phyloP scores from a whole-genome alignment of 768 basidiomycete genomes.

The Candolleomyces aberdarensis region DNA sequence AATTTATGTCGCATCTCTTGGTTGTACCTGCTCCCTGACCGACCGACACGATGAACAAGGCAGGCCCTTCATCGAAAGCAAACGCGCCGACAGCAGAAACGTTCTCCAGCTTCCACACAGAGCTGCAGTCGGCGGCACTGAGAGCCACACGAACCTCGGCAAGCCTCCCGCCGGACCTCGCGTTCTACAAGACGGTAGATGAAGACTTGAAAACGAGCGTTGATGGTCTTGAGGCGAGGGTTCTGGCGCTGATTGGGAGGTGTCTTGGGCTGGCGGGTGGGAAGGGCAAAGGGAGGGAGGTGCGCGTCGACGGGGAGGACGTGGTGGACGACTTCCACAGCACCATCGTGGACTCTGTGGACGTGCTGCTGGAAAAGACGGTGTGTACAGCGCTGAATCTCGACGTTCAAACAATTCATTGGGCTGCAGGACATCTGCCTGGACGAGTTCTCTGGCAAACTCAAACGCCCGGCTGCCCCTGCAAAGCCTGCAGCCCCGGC shows the following conservation, averaged over 20 bases:
- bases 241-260: slow-evolving; percentile 64
- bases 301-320: slow-evolving; percentile 69
- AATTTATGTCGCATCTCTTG: not conserved
- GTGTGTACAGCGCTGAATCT: slow-evolving; percentile 35
- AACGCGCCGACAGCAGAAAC: not conserved
- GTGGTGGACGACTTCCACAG: slow-evolving; percentile 80
- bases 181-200: slow-evolving; percentile 90
- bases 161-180: slow-evolving; percentile 67
- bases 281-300: slow-evolving; percentile 52
- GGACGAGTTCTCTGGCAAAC: slow-evolving; percentile 72
- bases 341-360: slow-evolving; percentile 79
- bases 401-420: not conserved
- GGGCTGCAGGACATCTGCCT: slow-evolving; percentile 68
- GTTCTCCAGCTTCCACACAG: slow-evolving; percentile 40
- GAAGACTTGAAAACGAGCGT: slow-evolving; percentile 62
- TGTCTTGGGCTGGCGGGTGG: slow-evolving; percentile 31
- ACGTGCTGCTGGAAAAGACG: slow-evolving; percentile 80
- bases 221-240: slow-evolving; percentile 63
- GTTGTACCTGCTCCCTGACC: not conserved
- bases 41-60: not conserved
- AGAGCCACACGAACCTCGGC: slow-evolving; percentile 61
- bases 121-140: slow-evolving; percentile 59
- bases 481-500: not conserved
- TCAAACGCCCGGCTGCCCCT: slow-evolving; percentile 57
- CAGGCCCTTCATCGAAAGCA: not conserved